These are phyloP conservation scores for Spergularia marina DNA, from an alignment of 148 eudicot genomes.

Conservation along the genomic window DNA sequence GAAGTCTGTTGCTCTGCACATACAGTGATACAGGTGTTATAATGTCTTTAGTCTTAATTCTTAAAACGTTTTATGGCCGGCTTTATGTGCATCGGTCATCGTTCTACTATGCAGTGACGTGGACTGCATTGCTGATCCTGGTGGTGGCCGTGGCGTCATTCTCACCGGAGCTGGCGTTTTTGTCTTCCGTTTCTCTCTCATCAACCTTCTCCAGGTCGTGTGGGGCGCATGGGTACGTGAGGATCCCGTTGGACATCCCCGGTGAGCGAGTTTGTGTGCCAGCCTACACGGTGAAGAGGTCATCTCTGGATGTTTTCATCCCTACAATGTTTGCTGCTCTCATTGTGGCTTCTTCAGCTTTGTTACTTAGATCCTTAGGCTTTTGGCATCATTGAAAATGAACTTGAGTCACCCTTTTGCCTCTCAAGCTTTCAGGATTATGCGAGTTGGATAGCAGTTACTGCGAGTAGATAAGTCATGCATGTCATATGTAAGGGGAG, in stretches of 20 bases:
- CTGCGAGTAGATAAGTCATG: conserved; percentile 24
- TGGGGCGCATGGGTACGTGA: conserved; percentile 25
- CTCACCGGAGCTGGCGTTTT: conserved; percentile 37
- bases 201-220: conserved; percentile 27
- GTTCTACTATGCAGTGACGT: conserved; percentile 24
- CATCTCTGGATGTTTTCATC: conserved; percentile 32
- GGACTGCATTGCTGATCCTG: conserved; percentile 30
- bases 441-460: conserved; percentile 8
- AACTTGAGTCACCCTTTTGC: neutral
- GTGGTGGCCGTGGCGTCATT: conserved; percentile 36
- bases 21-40: neutral
- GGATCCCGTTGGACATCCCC: conserved; percentile 39
- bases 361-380: conserved; percentile 33
- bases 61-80: conserved; percentile 20
- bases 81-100: conserved; percentile 8
- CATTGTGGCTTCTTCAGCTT: conserved; percentile 36
- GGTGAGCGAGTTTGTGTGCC: conserved; percentile 40
- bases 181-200: conserved; percentile 24
- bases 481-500: conserved; percentile 19
- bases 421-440: neutral
- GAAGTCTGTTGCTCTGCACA: neutral
- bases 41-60: conserved; percentile 11
- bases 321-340: conserved; percentile 40
- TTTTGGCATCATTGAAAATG: conserved; percentile 15
- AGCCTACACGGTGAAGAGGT: conserved; percentile 33